Base-by-base conservation (phyloP, 495 filamentous ascomycete genomes). In the Penicillium ucsense region DNA sequence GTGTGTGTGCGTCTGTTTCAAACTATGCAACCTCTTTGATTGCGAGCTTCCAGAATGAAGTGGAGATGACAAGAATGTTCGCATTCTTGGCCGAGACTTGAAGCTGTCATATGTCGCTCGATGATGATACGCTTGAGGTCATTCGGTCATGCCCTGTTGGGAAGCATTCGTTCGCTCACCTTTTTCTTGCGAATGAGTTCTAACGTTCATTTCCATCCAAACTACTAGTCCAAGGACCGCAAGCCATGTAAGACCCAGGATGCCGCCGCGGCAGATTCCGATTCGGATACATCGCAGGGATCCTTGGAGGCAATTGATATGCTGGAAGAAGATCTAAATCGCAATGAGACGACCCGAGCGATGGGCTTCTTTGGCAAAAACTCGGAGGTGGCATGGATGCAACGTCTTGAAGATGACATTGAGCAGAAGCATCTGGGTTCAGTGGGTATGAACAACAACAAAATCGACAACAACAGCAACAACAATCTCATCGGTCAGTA, bases 361-460 rank as follows among this genome's bases (percentile, higher is more conserved):
- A 75, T 73, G 12, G 82, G 82, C 0, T 84, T 75, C 56, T 68
- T 82, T 46, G 82, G 82, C 20, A 83, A 82, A 52, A 81, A 71
- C 41, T 84, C 81, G 0, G 80, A 81, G 38, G 59, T 83, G 20
- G 59, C 68, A 29, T 85, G 82, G 82, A 73, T 83, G 49, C 77
- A 76, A 48, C 58, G 60, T 43, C 42, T 73, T 5, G 61, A 67
- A 9, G 56, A 66, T 43, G 61, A 53, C 20, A 54, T 60, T 4
- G 53, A 51, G 27, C 37, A 37, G 5, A 30, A 33, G 10, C 12
- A 30, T 9, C 31, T 30, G 6, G 8, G 30, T 6, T 9, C 41
- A 4, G 20, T 20, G 20, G 20, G 20, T 2, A 20, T 20, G 20
- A 20, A 20, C 20, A 20, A 20, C 20, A 20, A 20, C 20, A 20